Conservation (phyloP, 768 basidiomycete species). For the Mycena rosella region DNA sequence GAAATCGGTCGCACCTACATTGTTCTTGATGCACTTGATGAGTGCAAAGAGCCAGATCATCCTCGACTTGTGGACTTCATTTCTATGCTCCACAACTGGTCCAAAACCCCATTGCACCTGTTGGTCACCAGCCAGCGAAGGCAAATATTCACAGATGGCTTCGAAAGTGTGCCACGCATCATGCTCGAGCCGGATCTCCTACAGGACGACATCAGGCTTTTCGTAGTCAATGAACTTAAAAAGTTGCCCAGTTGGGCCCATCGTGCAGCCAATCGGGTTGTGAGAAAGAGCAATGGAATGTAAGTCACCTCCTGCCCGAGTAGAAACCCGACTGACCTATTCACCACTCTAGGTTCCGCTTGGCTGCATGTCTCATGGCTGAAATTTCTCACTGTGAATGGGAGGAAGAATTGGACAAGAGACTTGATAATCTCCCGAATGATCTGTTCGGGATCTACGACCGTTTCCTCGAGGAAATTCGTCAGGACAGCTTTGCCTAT, state of each 20-base stretch:
- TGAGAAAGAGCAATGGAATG: constrained; percentile 10
- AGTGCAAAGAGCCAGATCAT: not conserved
- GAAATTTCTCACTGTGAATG: constrained; percentile 1
- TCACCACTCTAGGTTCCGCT: not conserved
- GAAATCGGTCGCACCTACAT: constrained; percentile 14
- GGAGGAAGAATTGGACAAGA: constrained; percentile 11
- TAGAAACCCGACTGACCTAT: not conserved
- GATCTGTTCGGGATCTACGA: constrained; percentile 26
- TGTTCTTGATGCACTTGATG: too few relatives aligned
- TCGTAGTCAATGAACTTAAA: not conserved
- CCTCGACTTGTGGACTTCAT: not conserved
- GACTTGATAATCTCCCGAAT: constrained; percentile 14
- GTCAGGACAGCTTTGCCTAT: not conserved
- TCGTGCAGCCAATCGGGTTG: not conserved
- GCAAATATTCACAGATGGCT: not conserved
- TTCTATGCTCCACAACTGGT: not conserved
- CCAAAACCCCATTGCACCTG: constrained; percentile 1
- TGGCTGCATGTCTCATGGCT: not conserved
- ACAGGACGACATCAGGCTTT: constrained; percentile 3
- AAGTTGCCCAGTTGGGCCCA: constrained; percentile 3
- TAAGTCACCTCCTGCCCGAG: not conserved
- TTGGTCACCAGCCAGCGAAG: constrained; percentile 22
- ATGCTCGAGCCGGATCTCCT: not conserved
- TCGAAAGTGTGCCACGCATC: not conserved
- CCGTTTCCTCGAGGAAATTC: constrained; percentile 10